phyloP scores from a whole-genome alignment of 805 yeast species.

The Candida saitoana region DNA sequence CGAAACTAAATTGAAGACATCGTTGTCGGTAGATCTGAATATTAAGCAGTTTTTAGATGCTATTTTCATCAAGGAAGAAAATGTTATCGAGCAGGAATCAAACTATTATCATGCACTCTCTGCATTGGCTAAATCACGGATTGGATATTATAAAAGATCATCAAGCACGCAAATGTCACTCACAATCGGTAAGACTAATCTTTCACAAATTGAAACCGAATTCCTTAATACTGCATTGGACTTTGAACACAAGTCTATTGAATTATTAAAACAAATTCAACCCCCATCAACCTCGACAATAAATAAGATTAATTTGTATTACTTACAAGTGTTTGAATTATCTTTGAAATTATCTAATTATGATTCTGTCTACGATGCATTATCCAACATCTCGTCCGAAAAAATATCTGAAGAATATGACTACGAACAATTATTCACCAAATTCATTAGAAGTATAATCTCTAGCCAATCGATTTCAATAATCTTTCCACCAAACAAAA shows the following conservation, averaged over 20 bases:
- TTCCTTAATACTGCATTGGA: conserved; percentile 18
- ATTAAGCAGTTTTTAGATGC: conserved; percentile 20
- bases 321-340: conserved; percentile 22
- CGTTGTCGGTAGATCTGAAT: conserved; percentile 12
- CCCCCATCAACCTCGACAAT: too few species aligned
- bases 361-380: conserved; percentile 16
- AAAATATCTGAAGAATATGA: conserved; percentile 5
- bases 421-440: conserved; percentile 12
- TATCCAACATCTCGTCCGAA: conserved; percentile 13
- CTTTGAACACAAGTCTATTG: conserved; percentile 26
- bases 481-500: conserved; percentile 19
- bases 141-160: conserved; percentile 5
- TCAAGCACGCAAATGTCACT: conserved; percentile 7
- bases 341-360: conserved; percentile 19
- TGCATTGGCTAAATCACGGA: conserved; percentile 19
- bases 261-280: conserved; percentile 10
- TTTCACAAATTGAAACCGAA: conserved; percentile 9
- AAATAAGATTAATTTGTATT: conserved; percentile 13
- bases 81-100: conserved; percentile 14
- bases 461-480: conserved; percentile 17
- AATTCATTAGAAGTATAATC: conserved; percentile 24
- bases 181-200: conserved; percentile 1
- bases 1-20: conserved; percentile 11
- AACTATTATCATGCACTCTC: conserved; percentile 30
- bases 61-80: conserved; percentile 13